A percentile compares a stretch with the other conserved stretches of the same genome.
Evolutionary conservation across 495 filamentous ascomycete species (phyloP).

Genomic region (Haplographium delicatum): DNA sequence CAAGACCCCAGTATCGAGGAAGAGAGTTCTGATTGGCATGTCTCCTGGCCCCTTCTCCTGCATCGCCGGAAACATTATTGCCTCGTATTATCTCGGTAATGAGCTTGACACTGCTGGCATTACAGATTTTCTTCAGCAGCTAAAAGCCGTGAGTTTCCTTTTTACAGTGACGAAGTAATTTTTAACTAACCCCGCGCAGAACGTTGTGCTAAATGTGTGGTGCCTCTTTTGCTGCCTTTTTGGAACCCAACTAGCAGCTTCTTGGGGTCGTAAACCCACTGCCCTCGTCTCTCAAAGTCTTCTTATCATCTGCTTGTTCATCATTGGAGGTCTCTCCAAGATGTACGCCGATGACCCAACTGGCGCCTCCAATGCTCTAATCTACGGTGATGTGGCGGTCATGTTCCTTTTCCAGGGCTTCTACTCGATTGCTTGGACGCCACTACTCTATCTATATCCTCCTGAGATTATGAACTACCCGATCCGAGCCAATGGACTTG

Average conservation of each 20-base stretch:
- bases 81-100: conserved; percentile 42
- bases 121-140: conserved; percentile 33
- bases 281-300: conserved; percentile 17
- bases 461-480: conserved; percentile 47
- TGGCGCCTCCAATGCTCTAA: conserved; percentile 3
- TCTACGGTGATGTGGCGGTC: conserved; percentile 15
- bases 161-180: background rate
- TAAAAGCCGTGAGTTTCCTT: conserved; percentile 37
- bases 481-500: conserved; percentile 45
- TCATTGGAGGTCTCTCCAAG: conserved; percentile 45
- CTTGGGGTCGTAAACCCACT: conserved; percentile 14
- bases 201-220: conserved; percentile 18
- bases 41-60: conserved; percentile 38
- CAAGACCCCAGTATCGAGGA: conserved; percentile 37
- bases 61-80: conserved; percentile 47
- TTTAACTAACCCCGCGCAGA: too few relatives aligned
- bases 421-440: conserved; percentile 57
- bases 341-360: conserved; percentile 38
- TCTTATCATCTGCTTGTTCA: conserved; percentile 43
- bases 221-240: conserved; percentile 12
- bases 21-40: conserved; percentile 41
- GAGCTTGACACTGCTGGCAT: conserved; percentile 45
- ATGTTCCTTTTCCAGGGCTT: conserved; percentile 54
- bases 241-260: conserved; percentile 25
- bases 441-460: conserved; percentile 55